Evolutionary conservation across 73 alveolate species (phyloP).

Genomic region (Symbiodinium natans): DNA sequence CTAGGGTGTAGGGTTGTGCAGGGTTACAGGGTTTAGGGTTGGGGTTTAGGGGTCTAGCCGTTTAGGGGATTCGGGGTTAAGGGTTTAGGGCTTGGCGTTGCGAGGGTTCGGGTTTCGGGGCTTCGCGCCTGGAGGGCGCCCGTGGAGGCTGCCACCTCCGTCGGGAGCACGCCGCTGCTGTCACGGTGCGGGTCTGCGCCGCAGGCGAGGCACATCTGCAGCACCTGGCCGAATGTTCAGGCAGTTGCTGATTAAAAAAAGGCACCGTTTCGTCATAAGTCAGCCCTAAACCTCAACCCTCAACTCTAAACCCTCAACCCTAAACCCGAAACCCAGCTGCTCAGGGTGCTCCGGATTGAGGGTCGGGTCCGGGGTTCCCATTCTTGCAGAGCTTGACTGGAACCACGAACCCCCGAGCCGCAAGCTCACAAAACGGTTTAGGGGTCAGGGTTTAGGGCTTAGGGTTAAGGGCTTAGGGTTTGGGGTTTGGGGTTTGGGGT

Average conservation of each 20-base stretch:
- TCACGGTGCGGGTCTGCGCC: slow-evolving; percentile 74
- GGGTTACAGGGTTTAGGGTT: neutral
- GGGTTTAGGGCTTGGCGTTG: neutral
- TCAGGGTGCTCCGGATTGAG: too few relatives aligned
- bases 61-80: neutral
- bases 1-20: too few relatives aligned
- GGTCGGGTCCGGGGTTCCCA: too few relatives aligned
- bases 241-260: too few relatives aligned
- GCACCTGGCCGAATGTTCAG: too few relatives aligned
- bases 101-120: neutral
- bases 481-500: neutral
- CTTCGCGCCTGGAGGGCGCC: slow-evolving; percentile 65
- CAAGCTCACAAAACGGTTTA: too few relatives aligned
- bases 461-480: neutral
- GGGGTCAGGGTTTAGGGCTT: neutral
- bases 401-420: too few relatives aligned
- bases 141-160: slow-evolving; percentile 79
- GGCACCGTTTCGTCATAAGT: too few relatives aligned
- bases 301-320: too few relatives aligned
- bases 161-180: slow-evolving; percentile 82
- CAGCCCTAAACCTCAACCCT: too few relatives aligned
- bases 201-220: slow-evolving; percentile 80
- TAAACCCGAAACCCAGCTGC: too few relatives aligned
- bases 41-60: neutral
- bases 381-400: too few relatives aligned